Evolutionary conservation across 1,139 yeast species (phyloP), one percentile per base, ranked within the genome.

Genomic region (Pichia sp.): DNA sequence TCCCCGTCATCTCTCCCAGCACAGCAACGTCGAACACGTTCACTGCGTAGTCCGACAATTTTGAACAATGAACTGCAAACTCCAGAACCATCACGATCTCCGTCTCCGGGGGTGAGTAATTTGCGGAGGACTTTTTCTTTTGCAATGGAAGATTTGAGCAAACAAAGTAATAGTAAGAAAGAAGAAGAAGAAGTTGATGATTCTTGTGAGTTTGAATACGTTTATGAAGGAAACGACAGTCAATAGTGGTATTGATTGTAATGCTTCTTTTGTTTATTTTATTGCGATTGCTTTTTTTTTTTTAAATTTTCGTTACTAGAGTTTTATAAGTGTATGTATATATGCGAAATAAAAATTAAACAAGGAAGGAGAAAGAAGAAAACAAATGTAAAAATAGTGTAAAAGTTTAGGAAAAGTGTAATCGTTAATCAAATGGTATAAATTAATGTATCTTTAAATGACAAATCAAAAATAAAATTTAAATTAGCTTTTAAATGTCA

Each of bases 131-230:
- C 9, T 6, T 22, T 22, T 22, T 7, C 24, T 22, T 6, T 7
- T 7, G 9, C 24, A 22, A 14, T 13, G 6, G 29, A 26, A n/a
- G 29, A 26, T 26, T 26, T 13, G 29, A n/a, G 29, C n/a, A 26
- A 26, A 13, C 6, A 13, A 26, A 6, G 16, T 14, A 23, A 23
- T 13, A 8, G 26, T 15, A 4, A 6, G 33, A 15, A 27, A n/a
- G 32, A 31, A 18, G 10, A 26, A 16, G 23, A 15, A 11, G 26
- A 36, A 4, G 11, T n/a, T n/a, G 35, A 25, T 13, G 39, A 31
- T 10, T 18, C 34, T 8, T 43, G 31, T 35, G 51, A 46, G 18
- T 33, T 26, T 30, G 53, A 50, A 30, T 44, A 43, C 14, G 48
- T 38, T 5, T 26, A 45, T 20, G 46, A 40, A 13, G 44, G 29